Evolutionary conservation across 257 asterid genomes (phyloP), one percentile per base, ranked within the genome.

Genomic region (Lithospermum erythrorhizon): DNA sequence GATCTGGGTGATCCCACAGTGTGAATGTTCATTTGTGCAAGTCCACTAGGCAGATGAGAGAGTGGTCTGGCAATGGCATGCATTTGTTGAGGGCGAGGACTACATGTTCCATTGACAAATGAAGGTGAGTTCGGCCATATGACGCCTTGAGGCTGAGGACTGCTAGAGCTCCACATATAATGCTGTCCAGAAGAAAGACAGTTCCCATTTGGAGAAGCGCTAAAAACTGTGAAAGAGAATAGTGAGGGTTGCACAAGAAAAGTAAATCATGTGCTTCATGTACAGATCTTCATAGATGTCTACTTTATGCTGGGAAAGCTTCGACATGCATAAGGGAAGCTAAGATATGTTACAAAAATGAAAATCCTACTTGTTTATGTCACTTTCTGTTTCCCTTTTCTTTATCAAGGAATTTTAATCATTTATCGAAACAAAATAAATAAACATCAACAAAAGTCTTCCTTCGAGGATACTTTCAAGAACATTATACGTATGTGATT

Each of bases 1-100:
- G 99, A 86, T 59, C 95, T 95, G 14, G 99, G 94, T 27, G 99
- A 93, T 57, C 96, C 97, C 67, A 86, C 94, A 6, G 81, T 95
- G 69, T 83, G 95, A 73, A 79, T 78, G 69, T 76, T 81, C 21
- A 82, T 61, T 61, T 96, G 87, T 25, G 79, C 62, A 71, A 79
- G 78, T 32, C 83, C 54, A 71, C 76, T 88, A 71, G 84, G 66
- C 82, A 86, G 72, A 62, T 82, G 89, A 59, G 87, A 72, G 25
- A 85, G 88, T 61, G 88, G 83, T 73, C 94, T 70, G 47, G 87
- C 87, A 67, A 85, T 86, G 57, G 83, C 78, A 78, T 87, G 85
- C 83, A 88, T 21, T 68, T 78, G 98, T 63, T 76, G 84, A 56
- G 96, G 83, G 65, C 72, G 93, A 72, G 87, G 65, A 58, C 83